Percentiles rank a stretch among this genome's conserved stretches.
These are phyloP conservation scores for Syzygium malaccense DNA, from an alignment of 441 rosid species.

Conservation along the genomic window DNA sequence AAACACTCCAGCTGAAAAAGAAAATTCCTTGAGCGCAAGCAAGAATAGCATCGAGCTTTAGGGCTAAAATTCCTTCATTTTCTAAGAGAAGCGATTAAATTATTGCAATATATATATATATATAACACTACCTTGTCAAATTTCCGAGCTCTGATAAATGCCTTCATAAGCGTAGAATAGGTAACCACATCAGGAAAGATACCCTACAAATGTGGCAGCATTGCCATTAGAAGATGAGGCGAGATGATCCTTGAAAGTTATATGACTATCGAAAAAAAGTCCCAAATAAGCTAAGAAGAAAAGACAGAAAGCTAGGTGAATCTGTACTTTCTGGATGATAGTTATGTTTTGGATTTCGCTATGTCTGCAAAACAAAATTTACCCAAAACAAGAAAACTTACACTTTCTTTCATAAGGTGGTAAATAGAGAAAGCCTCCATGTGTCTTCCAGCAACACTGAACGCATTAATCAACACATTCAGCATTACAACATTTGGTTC, in stretches of 20 bases:
- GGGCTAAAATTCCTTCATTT: neutral
- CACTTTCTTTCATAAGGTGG: conserved; percentile 43
- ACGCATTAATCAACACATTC: conserved; percentile 66
- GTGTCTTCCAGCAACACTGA: conserved; percentile 56
- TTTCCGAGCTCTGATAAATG: conserved; percentile 51
- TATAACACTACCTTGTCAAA: conserved; percentile 34
- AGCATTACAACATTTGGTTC: conserved; percentile 57
- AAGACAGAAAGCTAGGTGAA: neutral
- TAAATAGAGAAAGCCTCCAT: conserved; percentile 53
- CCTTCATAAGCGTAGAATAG: conserved; percentile 66
- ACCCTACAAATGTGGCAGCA: conserved; percentile 25
- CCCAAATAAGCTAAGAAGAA: neutral
- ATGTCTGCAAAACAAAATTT: neutral
- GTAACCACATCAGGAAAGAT: conserved; percentile 61
- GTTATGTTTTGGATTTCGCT: neutral
- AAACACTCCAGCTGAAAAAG: neutral
- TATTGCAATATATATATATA: neutral
- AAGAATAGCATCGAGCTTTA: neutral
- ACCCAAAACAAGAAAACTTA: conserved; percentile 4
- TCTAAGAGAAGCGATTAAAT: neutral
- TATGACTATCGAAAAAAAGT: neutral
- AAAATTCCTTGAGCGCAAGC: neutral
- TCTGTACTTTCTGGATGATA: neutral
- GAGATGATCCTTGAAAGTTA: neutral
- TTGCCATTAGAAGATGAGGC: neutral